Evolutionary conservation across 495 filamentous ascomycete genomes (phyloP).

Genomic region (Echria macrotheca): DNA sequence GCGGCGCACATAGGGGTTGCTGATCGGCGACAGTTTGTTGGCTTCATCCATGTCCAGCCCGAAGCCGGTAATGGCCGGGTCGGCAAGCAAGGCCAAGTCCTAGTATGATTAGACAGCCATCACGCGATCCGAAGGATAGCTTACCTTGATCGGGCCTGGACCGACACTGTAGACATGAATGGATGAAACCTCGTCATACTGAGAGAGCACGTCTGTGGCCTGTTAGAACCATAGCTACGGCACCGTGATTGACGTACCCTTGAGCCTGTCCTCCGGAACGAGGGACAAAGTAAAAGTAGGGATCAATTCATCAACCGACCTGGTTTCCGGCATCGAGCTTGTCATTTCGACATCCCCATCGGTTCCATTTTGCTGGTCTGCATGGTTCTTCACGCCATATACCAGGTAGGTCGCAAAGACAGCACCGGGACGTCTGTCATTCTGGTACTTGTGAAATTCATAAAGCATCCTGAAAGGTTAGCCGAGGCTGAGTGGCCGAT

Average conservation of each 20-base stretch:
- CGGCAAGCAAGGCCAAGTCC: conserved; percentile 69
- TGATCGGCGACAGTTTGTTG: conserved; percentile 24
- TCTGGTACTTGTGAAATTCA: conserved; percentile 79
- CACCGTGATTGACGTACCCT: neutral
- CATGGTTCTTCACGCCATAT: conserved; percentile 50
- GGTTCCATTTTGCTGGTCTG: conserved; percentile 34
- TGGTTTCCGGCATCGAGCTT: conserved; percentile 59
- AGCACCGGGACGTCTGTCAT: conserved; percentile 63
- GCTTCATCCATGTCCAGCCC: conserved; percentile 17
- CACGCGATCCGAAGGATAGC: too few species aligned
- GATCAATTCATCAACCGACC: conserved; percentile 35
- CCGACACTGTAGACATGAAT: conserved; percentile 87
- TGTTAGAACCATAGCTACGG: too few species aligned
- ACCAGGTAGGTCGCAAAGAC: conserved; percentile 87
- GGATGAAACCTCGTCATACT: conserved; percentile 64
- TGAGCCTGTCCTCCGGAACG: conserved; percentile 57
- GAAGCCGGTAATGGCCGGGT: conserved; percentile 61
- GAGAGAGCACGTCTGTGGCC: conserved; percentile 62
- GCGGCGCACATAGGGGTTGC: conserved; percentile 33
- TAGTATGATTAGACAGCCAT: too few species aligned
- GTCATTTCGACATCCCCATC: conserved; percentile 72
- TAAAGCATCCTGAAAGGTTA: conserved; percentile 66
- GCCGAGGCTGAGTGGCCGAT: neutral
- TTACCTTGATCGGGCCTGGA: conserved; percentile 59
- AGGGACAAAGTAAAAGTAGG: conserved; percentile 60